Conservation (phyloP, 2,329 filamentous ascomycete genomes). For the Venturia asperata region DNA sequence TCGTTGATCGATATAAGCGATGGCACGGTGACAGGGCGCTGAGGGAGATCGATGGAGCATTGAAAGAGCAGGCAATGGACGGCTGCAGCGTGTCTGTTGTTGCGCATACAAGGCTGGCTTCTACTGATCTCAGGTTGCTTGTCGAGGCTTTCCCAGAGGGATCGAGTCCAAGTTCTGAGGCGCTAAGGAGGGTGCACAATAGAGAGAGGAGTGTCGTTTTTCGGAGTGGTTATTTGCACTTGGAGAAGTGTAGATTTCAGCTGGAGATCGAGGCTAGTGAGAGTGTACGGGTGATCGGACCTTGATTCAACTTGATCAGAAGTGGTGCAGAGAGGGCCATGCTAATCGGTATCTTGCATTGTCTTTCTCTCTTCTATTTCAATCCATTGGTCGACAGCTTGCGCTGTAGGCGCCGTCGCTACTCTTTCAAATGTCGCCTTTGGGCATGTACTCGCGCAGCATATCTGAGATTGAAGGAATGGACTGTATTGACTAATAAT, state of each 20-base stretch:
- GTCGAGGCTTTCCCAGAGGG: not conserved
- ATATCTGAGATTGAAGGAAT: not conserved
- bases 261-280: conserved; percentile 4
- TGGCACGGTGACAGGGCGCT: conserved; percentile 8
- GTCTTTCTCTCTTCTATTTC: too few relatives aligned
- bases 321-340: too few relatives aligned
- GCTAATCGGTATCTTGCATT: too few relatives aligned
- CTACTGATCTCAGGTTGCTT: not conserved
- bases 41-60: conserved; percentile 9
- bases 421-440: not conserved
- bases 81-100: not conserved
- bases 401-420: not conserved
- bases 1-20: conserved; percentile 12
- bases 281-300: not conserved
- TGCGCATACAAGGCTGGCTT: not conserved
- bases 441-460: too few relatives aligned
- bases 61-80: not conserved
- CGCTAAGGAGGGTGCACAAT: not conserved
- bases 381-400: not conserved
- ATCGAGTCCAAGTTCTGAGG: not conserved
- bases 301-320: not conserved
- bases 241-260: not conserved
- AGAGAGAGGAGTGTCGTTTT: not conserved
- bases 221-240: not conserved
- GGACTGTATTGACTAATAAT: not conserved